Percentiles rank a stretch among this genome's conserved stretches.
These are phyloP conservation scores for Globisporangium emineosum DNA, from an alignment of 352 stramenopile genomes.

Conservation along the genomic window DNA sequence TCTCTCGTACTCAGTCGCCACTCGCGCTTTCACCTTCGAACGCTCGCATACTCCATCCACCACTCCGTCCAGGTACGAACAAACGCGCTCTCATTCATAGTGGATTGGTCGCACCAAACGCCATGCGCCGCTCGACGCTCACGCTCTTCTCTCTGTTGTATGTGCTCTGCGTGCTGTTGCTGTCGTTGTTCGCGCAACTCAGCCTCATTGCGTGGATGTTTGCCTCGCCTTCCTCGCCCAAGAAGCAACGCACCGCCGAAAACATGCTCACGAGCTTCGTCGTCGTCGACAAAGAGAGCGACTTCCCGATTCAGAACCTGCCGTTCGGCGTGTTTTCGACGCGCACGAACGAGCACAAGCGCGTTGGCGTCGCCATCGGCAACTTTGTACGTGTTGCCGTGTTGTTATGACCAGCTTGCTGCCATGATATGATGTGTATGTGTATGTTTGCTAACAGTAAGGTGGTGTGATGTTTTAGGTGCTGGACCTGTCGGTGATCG, in stretches of 20 bases:
- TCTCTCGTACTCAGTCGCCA: not conserved
- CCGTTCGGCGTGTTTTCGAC: constrained; percentile 94
- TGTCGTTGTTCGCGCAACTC: constrained; percentile 2
- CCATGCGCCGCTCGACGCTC: constrained; percentile 1
- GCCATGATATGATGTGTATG: not conserved
- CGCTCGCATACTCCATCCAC: not conserved
- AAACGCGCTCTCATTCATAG: not conserved
- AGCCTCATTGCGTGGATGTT: constrained; percentile 12
- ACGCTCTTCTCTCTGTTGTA: not conserved
- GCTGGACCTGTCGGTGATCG: constrained; percentile 89
- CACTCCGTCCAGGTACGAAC: constrained; percentile 3
- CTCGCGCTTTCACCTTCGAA: not conserved
- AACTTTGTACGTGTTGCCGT: constrained; percentile 45
- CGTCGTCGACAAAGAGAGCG: constrained; percentile 42
- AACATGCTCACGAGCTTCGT: constrained; percentile 57
- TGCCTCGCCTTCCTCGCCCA: constrained; percentile 2
- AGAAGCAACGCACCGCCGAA: constrained; percentile 11
- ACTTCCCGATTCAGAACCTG: constrained; percentile 96
- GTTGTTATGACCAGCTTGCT: not conserved
- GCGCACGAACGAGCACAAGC: constrained; percentile 56
- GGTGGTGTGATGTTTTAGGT: constrained; percentile 25
- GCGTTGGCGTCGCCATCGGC: constrained; percentile 83
- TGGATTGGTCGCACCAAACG: not conserved
- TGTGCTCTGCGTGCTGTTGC: not conserved
- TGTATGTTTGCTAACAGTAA: not conserved